These are phyloP conservation scores for Ceratocystis papillata DNA, from an alignment of 2,329 filamentous ascomycete species.

Conservation along the genomic window DNA sequence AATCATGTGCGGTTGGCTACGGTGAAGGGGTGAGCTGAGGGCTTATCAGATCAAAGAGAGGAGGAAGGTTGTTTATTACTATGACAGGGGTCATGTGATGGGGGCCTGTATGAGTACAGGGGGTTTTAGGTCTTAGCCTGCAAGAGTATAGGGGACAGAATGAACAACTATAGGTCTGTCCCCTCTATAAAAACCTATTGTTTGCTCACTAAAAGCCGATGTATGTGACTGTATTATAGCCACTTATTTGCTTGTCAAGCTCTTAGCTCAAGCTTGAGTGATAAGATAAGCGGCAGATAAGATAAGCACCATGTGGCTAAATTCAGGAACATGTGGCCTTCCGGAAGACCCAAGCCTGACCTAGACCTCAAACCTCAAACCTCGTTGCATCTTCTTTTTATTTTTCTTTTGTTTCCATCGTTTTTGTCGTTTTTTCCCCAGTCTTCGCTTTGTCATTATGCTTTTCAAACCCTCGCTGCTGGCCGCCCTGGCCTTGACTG, in stretches of 20 bases:
- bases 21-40: background rate
- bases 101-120: background rate
- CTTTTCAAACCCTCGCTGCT: conserved; percentile 63
- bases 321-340: conserved; percentile 22
- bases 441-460: conserved; percentile 42
- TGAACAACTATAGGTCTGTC: too few relatives aligned
- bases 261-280: background rate
- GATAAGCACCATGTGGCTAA: background rate
- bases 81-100: background rate
- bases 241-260: background rate
- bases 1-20: background rate
- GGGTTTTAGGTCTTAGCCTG: background rate
- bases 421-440: conserved; percentile 18
- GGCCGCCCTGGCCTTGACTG: conserved; percentile 59
- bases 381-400: background rate
- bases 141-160: too few relatives aligned
- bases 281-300: conserved; percentile 17
- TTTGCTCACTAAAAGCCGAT: too few relatives aligned
- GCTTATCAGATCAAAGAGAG: conserved; percentile 12
- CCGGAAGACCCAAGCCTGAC: background rate
- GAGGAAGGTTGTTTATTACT: background rate
- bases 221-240: too few relatives aligned
- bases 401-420: background rate
- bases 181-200: too few relatives aligned
- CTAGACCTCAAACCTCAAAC: too few relatives aligned